Evolutionary conservation across 495 filamentous ascomycete species (phyloP).

Genomic region (Aspergillus nanangensis): DNA sequence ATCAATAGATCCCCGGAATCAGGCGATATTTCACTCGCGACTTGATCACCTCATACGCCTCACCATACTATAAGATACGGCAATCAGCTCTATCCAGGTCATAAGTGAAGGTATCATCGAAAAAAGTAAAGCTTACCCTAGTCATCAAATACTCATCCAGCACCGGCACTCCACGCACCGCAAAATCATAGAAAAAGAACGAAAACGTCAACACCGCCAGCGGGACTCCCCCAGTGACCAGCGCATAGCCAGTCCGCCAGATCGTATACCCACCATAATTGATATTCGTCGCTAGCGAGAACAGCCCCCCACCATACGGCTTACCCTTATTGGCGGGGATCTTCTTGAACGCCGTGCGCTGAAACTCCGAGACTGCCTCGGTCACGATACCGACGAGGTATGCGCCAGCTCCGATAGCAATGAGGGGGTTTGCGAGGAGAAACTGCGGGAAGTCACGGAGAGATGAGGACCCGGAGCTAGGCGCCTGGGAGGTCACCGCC

Average conservation of each 20-base stretch:
- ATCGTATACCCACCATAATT: constrained; percentile 56
- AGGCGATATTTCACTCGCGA: constrained; percentile 37
- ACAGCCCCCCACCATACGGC: constrained; percentile 49
- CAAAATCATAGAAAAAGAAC: constrained; percentile 44
- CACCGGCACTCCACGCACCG: constrained; percentile 35
- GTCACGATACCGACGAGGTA: constrained; percentile 43
- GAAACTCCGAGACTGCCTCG: constrained; percentile 48
- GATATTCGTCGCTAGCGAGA: constrained; percentile 49
- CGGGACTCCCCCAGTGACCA: constrained; percentile 44
- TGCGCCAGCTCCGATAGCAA: constrained; percentile 35
- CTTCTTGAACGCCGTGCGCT: constrained; percentile 51
- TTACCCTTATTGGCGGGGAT: constrained; percentile 49
- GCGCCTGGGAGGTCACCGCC: constrained; percentile 30
- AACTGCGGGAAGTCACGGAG: too few relatives aligned
- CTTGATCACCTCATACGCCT: constrained; percentile 41
- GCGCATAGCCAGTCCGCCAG: constrained; percentile 49
- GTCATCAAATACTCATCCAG: constrained; percentile 41
- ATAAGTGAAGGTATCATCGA: too few relatives aligned
- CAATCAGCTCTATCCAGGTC: neutral
- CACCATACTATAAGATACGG: constrained; percentile 26
- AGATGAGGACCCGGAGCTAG: constrained; percentile 9
- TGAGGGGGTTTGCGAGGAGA: constrained; percentile 17
- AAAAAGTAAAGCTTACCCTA: constrained; percentile 21
- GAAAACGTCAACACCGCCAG: constrained; percentile 29
- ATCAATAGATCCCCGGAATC: constrained; percentile 26